Conservation (phyloP, 306 rosid species). For the Vachellia collinsii region DNA sequence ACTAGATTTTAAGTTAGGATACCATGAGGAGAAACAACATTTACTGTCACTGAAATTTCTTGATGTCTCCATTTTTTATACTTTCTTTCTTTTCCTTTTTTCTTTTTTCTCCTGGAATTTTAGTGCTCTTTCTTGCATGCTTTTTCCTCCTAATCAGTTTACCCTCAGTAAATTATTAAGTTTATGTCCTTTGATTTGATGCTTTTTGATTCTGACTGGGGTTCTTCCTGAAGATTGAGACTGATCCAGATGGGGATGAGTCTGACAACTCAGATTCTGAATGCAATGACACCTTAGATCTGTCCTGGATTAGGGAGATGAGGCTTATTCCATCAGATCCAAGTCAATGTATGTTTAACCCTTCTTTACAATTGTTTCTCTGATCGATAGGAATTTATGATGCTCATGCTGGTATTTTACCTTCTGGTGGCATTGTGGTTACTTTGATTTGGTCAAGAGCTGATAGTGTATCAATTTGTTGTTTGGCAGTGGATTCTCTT, state of each 20-base stretch:
- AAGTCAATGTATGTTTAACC: constrained; percentile 40
- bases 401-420: neutral
- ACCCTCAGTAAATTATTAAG: neutral
- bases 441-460: neutral
- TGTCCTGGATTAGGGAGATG: constrained; percentile 78
- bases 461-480: constrained; percentile 23
- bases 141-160: neutral
- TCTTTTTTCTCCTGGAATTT: no score
- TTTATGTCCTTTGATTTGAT: constrained; percentile 4
- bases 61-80: neutral
- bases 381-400: neutral
- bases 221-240: constrained; percentile 64
- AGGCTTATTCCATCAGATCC: constrained; percentile 94
- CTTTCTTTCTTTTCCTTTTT: neutral
- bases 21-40: neutral
- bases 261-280: constrained; percentile 74
- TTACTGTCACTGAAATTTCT: neutral
- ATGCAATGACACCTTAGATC: constrained; percentile 46
- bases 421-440: neutral
- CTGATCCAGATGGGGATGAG: constrained; percentile 58
- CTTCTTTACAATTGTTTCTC: neutral
- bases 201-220: neutral
- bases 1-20: neutral
- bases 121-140: neutral
- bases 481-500: constrained; percentile 66